Evolutionary conservation across 306 rosid species (phyloP).

Genomic region (Begonia peltatifolia): DNA sequence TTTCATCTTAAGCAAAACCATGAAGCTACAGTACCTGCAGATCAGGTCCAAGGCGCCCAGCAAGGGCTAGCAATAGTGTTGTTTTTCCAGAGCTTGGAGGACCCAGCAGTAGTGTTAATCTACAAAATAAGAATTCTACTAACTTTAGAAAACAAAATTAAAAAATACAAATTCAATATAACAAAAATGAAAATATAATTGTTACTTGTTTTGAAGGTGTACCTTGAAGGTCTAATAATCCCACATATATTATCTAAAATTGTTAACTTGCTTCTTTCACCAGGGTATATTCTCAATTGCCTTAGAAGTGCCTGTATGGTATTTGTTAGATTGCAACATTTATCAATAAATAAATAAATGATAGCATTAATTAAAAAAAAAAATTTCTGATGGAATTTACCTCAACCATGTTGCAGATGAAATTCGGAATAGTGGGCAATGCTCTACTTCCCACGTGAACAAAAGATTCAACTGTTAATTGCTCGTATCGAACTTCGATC

Average conservation of each 20-base stretch:
- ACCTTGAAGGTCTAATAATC: conserved; percentile 86
- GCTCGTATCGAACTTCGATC: conserved; percentile 83
- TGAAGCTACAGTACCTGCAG: conserved; percentile 45
- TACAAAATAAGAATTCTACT: conserved; percentile 14
- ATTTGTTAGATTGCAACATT: not conserved
- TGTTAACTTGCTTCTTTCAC: conserved; percentile 70
- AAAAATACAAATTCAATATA: too few relatives aligned
- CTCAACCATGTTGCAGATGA: conserved; percentile 75
- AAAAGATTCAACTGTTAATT: conserved; percentile 63
- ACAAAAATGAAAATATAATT: conserved; percentile 1
- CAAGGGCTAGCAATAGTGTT: conserved; percentile 78
- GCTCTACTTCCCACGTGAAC: conserved; percentile 97
- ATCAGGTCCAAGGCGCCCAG: conserved; percentile 79
- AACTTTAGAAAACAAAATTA: not conserved
- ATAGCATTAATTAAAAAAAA: not conserved
- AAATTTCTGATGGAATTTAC: conserved; percentile 10
- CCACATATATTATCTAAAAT: conserved; percentile 67
- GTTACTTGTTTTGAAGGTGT: conserved; percentile 1
- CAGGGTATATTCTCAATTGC: conserved; percentile 32
- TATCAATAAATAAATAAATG: conserved; percentile 2
- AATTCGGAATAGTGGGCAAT: conserved; percentile 88
- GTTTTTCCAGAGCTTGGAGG: conserved; percentile 99
- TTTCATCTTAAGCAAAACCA: too few relatives aligned
- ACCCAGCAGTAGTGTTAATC: conserved; percentile 80
- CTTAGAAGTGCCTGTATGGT: conserved; percentile 48